Evolutionary conservation across 1,284 basidiomycete species (phyloP).

Genomic region (Tremellales sp.): DNA sequence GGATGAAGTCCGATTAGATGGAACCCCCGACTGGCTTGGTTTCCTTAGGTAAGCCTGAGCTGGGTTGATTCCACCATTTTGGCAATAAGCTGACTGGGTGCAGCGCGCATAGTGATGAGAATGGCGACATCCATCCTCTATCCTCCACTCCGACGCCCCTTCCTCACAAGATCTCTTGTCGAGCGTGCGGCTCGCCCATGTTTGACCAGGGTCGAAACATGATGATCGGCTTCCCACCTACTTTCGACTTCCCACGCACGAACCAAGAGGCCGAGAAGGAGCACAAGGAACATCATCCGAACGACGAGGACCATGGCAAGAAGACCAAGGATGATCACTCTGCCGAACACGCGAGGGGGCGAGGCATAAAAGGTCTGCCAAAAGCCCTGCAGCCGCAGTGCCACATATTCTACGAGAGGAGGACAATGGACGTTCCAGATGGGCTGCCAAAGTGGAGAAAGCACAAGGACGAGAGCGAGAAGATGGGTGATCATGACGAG

Average conservation of each 20-base stretch:
- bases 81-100: no score
- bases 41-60: constrained; percentile 25
- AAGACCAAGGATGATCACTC: constrained; percentile 1
- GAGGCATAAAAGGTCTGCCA: constrained; percentile 21
- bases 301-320: constrained; percentile 5
- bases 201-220: constrained; percentile 38
- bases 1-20: constrained; percentile 25
- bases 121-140: constrained; percentile 34
- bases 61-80: not conserved
- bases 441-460: constrained; percentile 32
- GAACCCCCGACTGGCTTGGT: constrained; percentile 23
- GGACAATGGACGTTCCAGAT: constrained; percentile 26
- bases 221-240: constrained; percentile 36
- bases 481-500: constrained; percentile 23
- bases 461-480: constrained; percentile 24
- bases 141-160: constrained; percentile 28
- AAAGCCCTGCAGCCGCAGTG: constrained; percentile 18
- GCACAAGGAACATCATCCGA: constrained; percentile 7
- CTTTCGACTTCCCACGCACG: constrained; percentile 29
- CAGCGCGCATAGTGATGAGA: no score
- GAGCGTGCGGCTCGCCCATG: constrained; percentile 30
- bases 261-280: constrained; percentile 18
- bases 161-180: constrained; percentile 32
- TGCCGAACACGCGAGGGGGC: constrained; percentile 6
- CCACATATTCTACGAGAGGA: constrained; percentile 36